Evolutionary conservation across 306 rosid genomes (phyloP).

Genomic region (Quercus alba): DNA sequence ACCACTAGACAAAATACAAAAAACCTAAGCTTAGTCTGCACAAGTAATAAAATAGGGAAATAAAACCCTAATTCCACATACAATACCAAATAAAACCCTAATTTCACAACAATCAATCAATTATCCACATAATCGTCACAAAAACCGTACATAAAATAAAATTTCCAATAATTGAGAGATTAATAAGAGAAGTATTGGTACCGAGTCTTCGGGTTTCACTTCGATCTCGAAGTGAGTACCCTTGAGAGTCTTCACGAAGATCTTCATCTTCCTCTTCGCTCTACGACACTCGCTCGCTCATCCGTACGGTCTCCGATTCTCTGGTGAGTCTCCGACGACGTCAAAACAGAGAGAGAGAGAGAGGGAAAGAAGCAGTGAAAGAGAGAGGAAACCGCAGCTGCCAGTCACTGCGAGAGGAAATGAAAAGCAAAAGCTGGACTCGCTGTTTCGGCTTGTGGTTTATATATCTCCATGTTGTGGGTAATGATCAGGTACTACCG

Average conservation of each 20-base stretch:
- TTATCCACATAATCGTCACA: too few species aligned
- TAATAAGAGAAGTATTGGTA: background rate
- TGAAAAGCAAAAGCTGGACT: background rate
- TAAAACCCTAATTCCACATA: constrained; percentile 22
- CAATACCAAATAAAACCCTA: constrained; percentile 16
- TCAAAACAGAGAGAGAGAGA: background rate
- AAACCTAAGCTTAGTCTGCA: background rate
- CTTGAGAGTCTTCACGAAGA: constrained; percentile 69
- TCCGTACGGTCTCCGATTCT: constrained; percentile 4
- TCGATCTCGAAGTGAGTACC: constrained; percentile 66
- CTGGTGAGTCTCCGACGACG: constrained; percentile 20
- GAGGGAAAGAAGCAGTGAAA: background rate
- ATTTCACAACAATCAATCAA: constrained; percentile 9
- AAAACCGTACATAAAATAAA: background rate
- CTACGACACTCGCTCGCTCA: background rate
- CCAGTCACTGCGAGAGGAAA: constrained; percentile 8
- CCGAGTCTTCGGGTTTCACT: constrained; percentile 50
- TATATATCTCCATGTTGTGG: background rate
- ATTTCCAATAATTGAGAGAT: background rate
- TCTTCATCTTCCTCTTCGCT: constrained; percentile 50
- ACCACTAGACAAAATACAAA: background rate
- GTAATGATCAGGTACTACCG: background rate
- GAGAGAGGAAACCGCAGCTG: background rate
- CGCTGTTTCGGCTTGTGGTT: background rate
- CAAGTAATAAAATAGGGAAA: background rate